phyloP scores from a whole-genome alignment of 768 basidiomycete species.

The Macrolepiota fuliginosa region DNA sequence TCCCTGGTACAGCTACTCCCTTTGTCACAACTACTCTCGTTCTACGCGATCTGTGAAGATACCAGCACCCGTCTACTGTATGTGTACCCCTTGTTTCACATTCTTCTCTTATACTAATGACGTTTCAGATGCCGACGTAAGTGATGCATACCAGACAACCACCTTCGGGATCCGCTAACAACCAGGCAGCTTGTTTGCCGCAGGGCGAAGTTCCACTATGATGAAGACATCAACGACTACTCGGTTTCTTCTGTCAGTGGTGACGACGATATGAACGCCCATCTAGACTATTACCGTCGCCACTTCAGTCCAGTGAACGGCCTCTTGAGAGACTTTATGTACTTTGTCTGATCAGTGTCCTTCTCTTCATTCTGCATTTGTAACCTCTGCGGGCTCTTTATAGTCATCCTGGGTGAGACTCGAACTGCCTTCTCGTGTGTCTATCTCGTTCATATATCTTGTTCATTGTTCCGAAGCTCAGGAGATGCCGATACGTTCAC shows the following conservation, averaged over 20 bases:
- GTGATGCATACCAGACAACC: not conserved
- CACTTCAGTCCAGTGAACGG: slow-evolving; percentile 31
- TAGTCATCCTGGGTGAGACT: too few species aligned
- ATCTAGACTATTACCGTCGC: slow-evolving; percentile 27
- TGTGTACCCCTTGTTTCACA: slow-evolving; percentile 19
- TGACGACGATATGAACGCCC: slow-evolving; percentile 17
- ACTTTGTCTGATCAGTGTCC: slow-evolving; percentile 24
- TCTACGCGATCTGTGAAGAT: slow-evolving; percentile 74
- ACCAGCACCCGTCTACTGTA: slow-evolving; percentile 71
- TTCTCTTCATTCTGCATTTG: not conserved
- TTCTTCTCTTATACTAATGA: not conserved
- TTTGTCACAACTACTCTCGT: slow-evolving; percentile 69
- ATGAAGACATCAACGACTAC: slow-evolving; percentile 31
- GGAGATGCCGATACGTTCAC: too few species aligned
- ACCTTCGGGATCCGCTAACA: not conserved
- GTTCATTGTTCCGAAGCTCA: too few species aligned
- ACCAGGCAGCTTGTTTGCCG: slow-evolving; percentile 47
- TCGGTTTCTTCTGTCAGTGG: slow-evolving; percentile 33
- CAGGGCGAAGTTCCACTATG: slow-evolving; percentile 51
- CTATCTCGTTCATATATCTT: too few species aligned
- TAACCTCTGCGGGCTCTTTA: not conserved
- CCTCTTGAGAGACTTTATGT: slow-evolving; percentile 26
- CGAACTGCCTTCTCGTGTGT: too few species aligned
- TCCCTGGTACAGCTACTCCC: slow-evolving; percentile 26
- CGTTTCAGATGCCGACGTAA: slow-evolving; percentile 11